Conservation (phyloP, 2,329 filamentous ascomycete species). For the Paraconiothyrium sp. region DNA sequence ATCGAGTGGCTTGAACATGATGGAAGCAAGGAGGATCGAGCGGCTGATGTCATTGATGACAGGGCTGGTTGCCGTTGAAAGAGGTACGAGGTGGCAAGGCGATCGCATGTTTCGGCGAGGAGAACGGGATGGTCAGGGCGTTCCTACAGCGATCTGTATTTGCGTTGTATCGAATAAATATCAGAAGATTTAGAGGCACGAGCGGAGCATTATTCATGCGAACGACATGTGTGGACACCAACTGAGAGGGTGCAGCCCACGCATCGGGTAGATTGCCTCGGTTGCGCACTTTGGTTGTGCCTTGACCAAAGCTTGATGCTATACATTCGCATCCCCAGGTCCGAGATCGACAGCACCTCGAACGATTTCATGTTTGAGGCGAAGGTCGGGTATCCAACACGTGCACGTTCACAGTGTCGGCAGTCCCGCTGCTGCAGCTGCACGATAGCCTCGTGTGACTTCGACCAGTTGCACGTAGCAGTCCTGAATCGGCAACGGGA, state of each 20-base stretch:
- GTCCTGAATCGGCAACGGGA: neutral
- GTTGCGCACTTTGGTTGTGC: neutral
- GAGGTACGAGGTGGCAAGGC: conserved; percentile 1
- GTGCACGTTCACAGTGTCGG: conserved; percentile 1
- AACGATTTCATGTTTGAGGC: conserved; percentile 1
- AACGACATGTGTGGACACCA: neutral
- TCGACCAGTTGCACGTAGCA: neutral
- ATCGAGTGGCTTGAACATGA: neutral
- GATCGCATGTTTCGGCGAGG: conserved; percentile 17
- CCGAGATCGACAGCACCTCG: neutral
- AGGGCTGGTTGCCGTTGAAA: conserved; percentile 14
- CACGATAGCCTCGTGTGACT: conserved; percentile 9
- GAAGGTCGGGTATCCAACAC: conserved; percentile 1
- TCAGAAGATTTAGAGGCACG: neutral
- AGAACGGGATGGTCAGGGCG: conserved; percentile 5
- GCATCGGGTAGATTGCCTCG: neutral
- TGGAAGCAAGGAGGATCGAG: conserved; percentile 1
- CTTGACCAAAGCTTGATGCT: neutral
- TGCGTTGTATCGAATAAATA: neutral
- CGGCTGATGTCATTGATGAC: conserved; percentile 19
- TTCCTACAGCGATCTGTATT: neutral
- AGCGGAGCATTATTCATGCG: neutral
- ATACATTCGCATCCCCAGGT: neutral
- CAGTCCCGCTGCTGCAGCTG: conserved; percentile 2
- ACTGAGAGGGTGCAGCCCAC: neutral